These are phyloP conservation scores for Tylopilus rubrobrunneus DNA, from an alignment of 768 basidiomycete species.

Conservation along the genomic window DNA sequence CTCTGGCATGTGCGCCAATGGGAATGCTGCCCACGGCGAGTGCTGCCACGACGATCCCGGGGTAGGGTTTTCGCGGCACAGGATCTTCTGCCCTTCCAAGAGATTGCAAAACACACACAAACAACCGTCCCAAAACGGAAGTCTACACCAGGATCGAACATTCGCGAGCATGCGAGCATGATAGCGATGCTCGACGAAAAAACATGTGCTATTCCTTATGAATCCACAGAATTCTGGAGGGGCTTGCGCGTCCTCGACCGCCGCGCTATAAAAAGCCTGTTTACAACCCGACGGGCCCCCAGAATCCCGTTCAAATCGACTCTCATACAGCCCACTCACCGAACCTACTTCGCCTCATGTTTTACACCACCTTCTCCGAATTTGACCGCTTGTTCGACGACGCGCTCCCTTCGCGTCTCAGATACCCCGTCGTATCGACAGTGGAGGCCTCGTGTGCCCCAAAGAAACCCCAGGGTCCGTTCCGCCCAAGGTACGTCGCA, in stretches of 20 bases:
- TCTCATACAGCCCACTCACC: neutral
- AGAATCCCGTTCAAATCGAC: neutral
- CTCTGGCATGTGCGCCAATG: too few relatives aligned
- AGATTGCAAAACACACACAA: too few relatives aligned
- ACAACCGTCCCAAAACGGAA: neutral
- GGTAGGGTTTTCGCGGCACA: too few relatives aligned
- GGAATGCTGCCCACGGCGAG: too few relatives aligned
- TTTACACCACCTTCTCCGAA: neutral
- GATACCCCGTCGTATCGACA: neutral
- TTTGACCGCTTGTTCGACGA: neutral
- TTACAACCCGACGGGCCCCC: neutral
- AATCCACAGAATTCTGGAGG: neutral
- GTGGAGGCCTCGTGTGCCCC: neutral
- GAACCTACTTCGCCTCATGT: neutral
- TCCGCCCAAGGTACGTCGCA: neutral
- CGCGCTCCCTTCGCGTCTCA: neutral
- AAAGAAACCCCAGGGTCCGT: neutral
- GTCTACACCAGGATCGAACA: neutral
- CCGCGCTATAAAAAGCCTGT: neutral
- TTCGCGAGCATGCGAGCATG: neutral
- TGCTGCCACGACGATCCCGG: too few relatives aligned
- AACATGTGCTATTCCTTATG: neutral
- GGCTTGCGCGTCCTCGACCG: neutral
- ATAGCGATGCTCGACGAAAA: neutral
- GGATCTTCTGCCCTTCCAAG: too few relatives aligned